A percentile compares a stretch with the other conserved stretches of the same genome.
These are phyloP conservation scores for Groenewaldozyma tartarivorans DNA, from an alignment of 805 yeast genomes.

Conservation along the genomic window DNA sequence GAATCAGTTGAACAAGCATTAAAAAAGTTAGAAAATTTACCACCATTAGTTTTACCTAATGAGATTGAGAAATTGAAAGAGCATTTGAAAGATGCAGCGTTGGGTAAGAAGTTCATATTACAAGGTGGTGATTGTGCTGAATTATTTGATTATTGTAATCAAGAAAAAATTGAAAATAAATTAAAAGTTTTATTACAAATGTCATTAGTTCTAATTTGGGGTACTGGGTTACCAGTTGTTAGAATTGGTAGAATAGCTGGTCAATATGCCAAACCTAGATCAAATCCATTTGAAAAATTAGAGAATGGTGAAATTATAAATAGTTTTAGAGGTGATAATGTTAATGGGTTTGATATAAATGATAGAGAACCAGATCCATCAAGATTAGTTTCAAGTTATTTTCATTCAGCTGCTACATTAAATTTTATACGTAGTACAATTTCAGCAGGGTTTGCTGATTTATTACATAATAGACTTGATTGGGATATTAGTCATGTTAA, in stretches of 20 bases:
- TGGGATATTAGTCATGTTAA: conserved; percentile 35
- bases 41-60: conserved; percentile 32
- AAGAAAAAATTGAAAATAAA: conserved; percentile 31
- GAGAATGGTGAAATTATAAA: conserved; percentile 31
- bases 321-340: conserved; percentile 35
- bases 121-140: conserved; percentile 40
- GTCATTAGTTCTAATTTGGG: conserved; percentile 37
- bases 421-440: conserved; percentile 30
- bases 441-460: conserved; percentile 32
- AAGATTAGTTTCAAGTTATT: conserved; percentile 33
- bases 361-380: conserved; percentile 34
- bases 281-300: conserved; percentile 33
- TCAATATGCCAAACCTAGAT: conserved; percentile 36
- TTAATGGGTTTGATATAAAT: conserved; percentile 31
- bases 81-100: conserved; percentile 31
- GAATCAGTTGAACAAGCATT: conserved; percentile 30
- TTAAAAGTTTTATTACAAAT: conserved; percentile 34
- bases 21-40: conserved; percentile 32
- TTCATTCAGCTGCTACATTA: conserved; percentile 37
- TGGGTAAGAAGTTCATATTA: conserved; percentile 34
- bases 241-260: conserved; percentile 37
- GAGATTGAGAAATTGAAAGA: conserved; percentile 29
- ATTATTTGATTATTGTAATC: conserved; percentile 34
- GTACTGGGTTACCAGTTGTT: conserved; percentile 31
- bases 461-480: conserved; percentile 28